Conservation (phyloP, 2,329 filamentous ascomycete species). For the Apiospora koreana region DNA sequence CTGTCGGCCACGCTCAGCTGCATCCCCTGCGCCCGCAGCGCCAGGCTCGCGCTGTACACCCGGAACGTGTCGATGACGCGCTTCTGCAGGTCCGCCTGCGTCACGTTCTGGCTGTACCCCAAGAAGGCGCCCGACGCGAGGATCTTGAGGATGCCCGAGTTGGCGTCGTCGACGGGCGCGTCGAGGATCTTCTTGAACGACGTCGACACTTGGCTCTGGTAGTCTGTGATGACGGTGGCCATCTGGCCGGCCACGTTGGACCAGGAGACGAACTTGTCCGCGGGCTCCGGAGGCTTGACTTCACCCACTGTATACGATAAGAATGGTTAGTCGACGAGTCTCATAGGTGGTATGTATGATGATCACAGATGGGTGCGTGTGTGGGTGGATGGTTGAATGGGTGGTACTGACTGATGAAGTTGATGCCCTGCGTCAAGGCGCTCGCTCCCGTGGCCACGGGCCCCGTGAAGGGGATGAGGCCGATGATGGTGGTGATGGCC, state of each 20-base stretch:
- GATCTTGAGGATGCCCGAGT: neutral
- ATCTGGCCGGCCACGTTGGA: neutral
- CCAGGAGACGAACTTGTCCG: constrained; percentile 7
- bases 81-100: constrained; percentile 7
- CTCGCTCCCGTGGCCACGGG: neutral
- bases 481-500: constrained; percentile 5
- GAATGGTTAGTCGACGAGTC: too few species aligned
- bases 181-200: neutral
- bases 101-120: constrained; percentile 7
- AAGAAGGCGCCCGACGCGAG: neutral
- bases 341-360: neutral
- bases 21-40: constrained; percentile 5
- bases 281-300: neutral
- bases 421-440: neutral
- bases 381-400: neutral
- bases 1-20: neutral
- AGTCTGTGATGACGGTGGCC: neutral
- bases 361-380: neutral
- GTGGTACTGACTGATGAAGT: constrained; percentile 8
- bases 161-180: constrained; percentile 9
- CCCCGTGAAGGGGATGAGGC: constrained; percentile 5
- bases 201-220: neutral
- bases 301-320: neutral
- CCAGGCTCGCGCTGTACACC: neutral
- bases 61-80: neutral